Percentiles rank a stretch among this genome's conserved stretches.
These are phyloP conservation scores for Chalaropsis ovoidea DNA, from an alignment of 2,329 filamentous ascomycete genomes.

Conservation along the genomic window DNA sequence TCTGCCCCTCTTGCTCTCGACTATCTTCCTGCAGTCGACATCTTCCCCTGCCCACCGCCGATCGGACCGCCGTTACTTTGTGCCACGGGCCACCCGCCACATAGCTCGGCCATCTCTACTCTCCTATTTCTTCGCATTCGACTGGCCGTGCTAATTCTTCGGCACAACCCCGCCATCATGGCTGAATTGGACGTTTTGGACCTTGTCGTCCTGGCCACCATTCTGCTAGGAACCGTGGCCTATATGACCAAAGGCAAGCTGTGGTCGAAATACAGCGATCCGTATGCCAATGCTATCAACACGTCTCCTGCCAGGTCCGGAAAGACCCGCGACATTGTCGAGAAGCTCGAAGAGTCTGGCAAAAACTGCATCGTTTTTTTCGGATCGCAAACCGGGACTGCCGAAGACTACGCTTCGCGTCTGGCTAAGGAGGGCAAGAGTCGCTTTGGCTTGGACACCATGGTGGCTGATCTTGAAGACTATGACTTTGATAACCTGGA, in stretches of 20 bases:
- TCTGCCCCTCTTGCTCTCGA: not conserved
- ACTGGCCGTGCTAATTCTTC: not conserved
- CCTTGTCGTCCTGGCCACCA: conserved; percentile 74
- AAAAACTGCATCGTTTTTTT: conserved; percentile 99
- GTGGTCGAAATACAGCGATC: conserved; percentile 82
- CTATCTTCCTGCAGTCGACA: not conserved
- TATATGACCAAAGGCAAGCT: conserved; percentile 97
- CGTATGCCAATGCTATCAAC: conserved; percentile 66
- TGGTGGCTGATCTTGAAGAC: conserved; percentile 96
- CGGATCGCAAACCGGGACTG: conserved; percentile 94
- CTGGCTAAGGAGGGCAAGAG: conserved; percentile 96
- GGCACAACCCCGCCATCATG: conserved; percentile 47
- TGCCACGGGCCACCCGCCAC: conserved; percentile 3
- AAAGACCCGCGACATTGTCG: conserved; percentile 81
- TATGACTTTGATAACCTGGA: conserved; percentile 96
- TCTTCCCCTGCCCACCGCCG: not conserved
- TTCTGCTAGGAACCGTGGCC: conserved; percentile 77
- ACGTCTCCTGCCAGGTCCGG: conserved; percentile 62
- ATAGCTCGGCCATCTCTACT: not conserved
- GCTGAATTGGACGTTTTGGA: conserved; percentile 94
- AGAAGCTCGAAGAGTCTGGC: conserved; percentile 89
- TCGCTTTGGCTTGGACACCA: conserved; percentile 89
- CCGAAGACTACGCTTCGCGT: conserved; percentile 93
- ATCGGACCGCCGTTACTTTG: not conserved
- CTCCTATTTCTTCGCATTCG: not conserved